Evolutionary conservation across 2,329 filamentous ascomycete genomes (phyloP), one percentile per base, ranked within the genome.

Genomic region (Microdochium paspali): DNA sequence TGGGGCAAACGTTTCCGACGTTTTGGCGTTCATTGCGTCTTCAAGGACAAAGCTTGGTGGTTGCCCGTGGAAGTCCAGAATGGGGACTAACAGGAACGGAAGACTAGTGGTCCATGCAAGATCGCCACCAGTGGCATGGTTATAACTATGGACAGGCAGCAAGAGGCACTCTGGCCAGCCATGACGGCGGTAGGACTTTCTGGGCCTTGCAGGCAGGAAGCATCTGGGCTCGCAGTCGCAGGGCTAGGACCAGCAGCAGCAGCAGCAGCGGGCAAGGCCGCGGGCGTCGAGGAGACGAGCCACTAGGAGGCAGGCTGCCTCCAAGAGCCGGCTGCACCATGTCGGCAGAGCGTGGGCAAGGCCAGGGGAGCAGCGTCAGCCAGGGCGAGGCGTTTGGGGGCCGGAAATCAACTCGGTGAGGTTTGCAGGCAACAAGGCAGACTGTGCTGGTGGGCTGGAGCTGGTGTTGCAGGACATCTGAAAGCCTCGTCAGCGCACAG

Each of bases 351-450:
- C 54, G 56, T 51, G 50, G 51, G 51, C 54, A 55, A 56, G 56
- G 56, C 56, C 53, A 55, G 54, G 56, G 5, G 21, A 24, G 24
- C 32, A 54, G 52, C 55, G 51, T 44, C 32, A 42, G 47, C 45
- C 46, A 40, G 44, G 44, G 18, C 50, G 35, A 44, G 46, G 59
- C 55, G 56, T 53, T 57, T 60, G 60, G 61, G 61, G 60, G 56
- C 58, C 56, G 54, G 58, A 55, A 58, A 46, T 48, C 52, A 51
- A 62, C 59, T 61, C 59, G 61, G 58, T 59, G 56, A 61, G 53
- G 57, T 58, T 56, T 54, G 49, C 56, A 63, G 61, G 61, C 61
- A 62, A 63, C 61, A 64, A 64, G 61, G 61, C 61, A 63, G 60
- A 63, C 48, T 56, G 55, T 49, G 57, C 50, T 40, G 35, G 15